phyloP scores from a whole-genome alignment of 2,329 filamentous ascomycete genomes.

The Harringtonia aguacate region DNA sequence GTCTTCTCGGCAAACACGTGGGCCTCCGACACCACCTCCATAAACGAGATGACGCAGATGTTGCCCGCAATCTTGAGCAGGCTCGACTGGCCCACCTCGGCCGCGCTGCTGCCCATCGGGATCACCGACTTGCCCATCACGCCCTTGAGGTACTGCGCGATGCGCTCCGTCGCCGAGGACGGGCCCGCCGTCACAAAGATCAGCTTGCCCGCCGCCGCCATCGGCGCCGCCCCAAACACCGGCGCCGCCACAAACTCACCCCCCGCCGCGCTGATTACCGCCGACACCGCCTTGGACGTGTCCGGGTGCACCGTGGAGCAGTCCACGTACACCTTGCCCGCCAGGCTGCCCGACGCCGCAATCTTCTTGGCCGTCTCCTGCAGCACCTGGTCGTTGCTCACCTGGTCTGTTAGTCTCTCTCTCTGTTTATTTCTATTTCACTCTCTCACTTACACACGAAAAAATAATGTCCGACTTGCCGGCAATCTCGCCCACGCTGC shows the following conservation, averaged over 20 bases:
- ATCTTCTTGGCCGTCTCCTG: constrained; percentile 9
- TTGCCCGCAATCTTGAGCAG: constrained; percentile 5
- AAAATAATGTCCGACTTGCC: constrained; percentile 1
- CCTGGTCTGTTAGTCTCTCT: not conserved
- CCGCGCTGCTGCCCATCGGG: constrained; percentile 2
- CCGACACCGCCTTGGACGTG: not conserved
- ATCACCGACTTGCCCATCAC: constrained; percentile 4
- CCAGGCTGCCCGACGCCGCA: not conserved
- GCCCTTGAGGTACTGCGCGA: constrained; percentile 1
- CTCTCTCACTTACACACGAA: not conserved
- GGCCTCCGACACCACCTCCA: constrained; percentile 4
- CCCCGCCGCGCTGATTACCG: not conserved
- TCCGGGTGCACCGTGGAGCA: constrained; percentile 4
- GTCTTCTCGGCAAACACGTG: constrained; percentile 6
- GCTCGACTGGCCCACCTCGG: constrained; percentile 1
- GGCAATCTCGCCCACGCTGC: not conserved
- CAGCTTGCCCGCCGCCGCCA: constrained; percentile 4
- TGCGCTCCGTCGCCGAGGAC: not conserved
- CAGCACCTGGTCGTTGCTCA: constrained; percentile 14
- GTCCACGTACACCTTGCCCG: constrained; percentile 2
- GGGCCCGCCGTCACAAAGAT: constrained; percentile 4
- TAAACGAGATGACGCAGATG: constrained; percentile 5
- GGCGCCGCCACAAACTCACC: constrained; percentile 2
- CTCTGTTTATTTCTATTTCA: too few relatives aligned
- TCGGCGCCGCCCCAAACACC: constrained; percentile 2